A percentile compares a stretch with the other conserved stretches of the same genome.
phyloP scores from a whole-genome alignment of 2,329 filamentous ascomycete genomes.

The Hysterium pulicare region DNA sequence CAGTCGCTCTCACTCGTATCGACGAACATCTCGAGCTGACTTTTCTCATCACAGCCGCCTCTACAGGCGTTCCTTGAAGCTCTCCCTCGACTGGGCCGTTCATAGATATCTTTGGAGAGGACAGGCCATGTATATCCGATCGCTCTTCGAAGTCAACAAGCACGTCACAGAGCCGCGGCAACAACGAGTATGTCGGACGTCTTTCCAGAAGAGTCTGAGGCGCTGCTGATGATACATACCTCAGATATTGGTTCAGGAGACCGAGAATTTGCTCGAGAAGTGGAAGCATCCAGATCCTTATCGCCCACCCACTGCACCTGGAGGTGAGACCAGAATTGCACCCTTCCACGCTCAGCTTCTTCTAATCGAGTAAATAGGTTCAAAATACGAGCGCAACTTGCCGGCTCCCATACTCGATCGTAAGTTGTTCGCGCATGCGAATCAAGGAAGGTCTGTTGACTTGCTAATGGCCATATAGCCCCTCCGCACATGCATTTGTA shows the following conservation, averaged over 20 bases:
- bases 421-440: slow-evolving; percentile 53
- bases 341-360: slow-evolving; percentile 10
- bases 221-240: slow-evolving; percentile 18
- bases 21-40: slow-evolving; percentile 19
- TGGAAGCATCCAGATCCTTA: slow-evolving; percentile 99
- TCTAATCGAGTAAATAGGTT: slow-evolving; percentile 54
- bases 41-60: slow-evolving; percentile 55
- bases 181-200: slow-evolving; percentile 68
- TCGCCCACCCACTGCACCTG: slow-evolving; percentile 81
- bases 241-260: slow-evolving; percentile 80
- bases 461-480: slow-evolving; percentile 22
- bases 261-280: slow-evolving; percentile 79
- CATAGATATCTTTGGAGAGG: slow-evolving; percentile 91
- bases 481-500: slow-evolving; percentile 37
- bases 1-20: slow-evolving; percentile 8
- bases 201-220: no score
- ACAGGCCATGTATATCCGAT: slow-evolving; percentile 92
- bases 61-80: slow-evolving; percentile 89
- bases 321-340: slow-evolving; percentile 61
- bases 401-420: slow-evolving; percentile 75
- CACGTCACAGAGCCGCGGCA: slow-evolving; percentile 79
- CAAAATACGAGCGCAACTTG: slow-evolving; percentile 94
- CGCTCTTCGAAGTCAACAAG: slow-evolving; percentile 90
- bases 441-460: slow-evolving; percentile 3
- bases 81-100: slow-evolving; percentile 92